A percentile compares a stretch with the other conserved stretches of the same genome.
Conservation (phyloP, 805 yeast species). For the Candida tallmaniae region DNA sequence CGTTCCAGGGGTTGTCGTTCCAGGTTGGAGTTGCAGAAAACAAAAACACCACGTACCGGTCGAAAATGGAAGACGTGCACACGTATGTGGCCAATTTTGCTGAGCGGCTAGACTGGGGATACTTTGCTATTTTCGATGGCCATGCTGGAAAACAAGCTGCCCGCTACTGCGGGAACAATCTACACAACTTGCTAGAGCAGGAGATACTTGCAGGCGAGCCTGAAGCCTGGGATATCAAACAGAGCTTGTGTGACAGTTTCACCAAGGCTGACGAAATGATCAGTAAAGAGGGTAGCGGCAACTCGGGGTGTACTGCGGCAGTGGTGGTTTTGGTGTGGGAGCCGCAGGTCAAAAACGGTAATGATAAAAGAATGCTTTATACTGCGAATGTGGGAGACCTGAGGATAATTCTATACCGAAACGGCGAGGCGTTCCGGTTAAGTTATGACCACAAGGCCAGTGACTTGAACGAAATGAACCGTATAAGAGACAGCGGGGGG, state of each 20-base stretch:
- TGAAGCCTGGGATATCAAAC: constrained; percentile 39
- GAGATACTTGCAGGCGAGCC: constrained; percentile 34
- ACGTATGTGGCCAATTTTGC: constrained; percentile 89
- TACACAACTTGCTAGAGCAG: constrained; percentile 66
- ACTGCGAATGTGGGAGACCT: constrained; percentile 97
- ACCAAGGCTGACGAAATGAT: constrained; percentile 70
- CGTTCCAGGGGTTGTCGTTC: constrained; percentile 61
- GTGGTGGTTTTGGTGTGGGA: constrained; percentile 92
- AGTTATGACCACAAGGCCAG: constrained; percentile 94
- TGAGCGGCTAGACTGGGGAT: constrained; percentile 89
- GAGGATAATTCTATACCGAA: constrained; percentile 71
- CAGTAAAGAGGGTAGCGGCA: constrained; percentile 55
- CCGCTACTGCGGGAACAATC: constrained; percentile 86
- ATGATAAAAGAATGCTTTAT: constrained; percentile 64
- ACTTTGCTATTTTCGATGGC: constrained; percentile 93
- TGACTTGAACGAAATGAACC: constrained; percentile 68
- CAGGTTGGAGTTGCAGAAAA: constrained; percentile 91
- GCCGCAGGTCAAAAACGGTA: constrained; percentile 16
- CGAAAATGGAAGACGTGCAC: constrained; percentile 95
- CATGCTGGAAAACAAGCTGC: constrained; percentile 95
- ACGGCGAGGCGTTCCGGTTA: constrained; percentile 70
- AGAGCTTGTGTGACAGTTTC: constrained; percentile 65
- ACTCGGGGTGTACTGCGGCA: constrained; percentile 93
- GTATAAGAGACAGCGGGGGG: constrained; percentile 81
- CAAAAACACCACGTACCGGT: constrained; percentile 72